phyloP scores from a whole-genome alignment of 805 yeast species.

The Lipomyces sp. region DNA sequence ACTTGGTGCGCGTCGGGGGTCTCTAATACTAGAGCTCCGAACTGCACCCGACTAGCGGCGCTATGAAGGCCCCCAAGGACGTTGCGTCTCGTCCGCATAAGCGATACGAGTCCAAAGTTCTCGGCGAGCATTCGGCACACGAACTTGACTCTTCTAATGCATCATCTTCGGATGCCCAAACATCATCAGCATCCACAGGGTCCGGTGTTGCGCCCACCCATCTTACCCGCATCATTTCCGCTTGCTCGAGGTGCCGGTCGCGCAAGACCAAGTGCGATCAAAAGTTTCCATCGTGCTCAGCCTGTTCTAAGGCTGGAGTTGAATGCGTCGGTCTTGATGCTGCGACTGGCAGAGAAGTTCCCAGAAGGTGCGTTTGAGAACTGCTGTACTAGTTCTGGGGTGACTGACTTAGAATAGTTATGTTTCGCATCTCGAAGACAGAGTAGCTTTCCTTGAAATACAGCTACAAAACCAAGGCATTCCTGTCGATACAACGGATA shows the following conservation, averaged over 20 bases:
- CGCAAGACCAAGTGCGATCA: constrained; percentile 72
- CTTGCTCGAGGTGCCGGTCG: constrained; percentile 80
- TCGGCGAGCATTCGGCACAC: constrained; percentile 12
- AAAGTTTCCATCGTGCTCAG: constrained; percentile 67
- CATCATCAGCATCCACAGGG: constrained; percentile 34
- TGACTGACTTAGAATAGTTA: constrained; percentile 45
- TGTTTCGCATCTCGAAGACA: constrained; percentile 70
- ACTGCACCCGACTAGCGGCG: constrained; percentile 4
- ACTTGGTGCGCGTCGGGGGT: too few species aligned
- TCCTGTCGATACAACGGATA: constrained; percentile 41
- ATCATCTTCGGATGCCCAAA: constrained; percentile 5
- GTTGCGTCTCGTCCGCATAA: constrained; percentile 12
- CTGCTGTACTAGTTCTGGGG: background rate
- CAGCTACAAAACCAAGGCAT: constrained; percentile 53
- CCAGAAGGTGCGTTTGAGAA: constrained; percentile 57
- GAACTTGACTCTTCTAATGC: background rate
- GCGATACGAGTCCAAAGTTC: constrained; percentile 7
- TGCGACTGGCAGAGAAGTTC: constrained; percentile 83
- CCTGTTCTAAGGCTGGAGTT: constrained; percentile 64
- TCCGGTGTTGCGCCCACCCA: constrained; percentile 34
- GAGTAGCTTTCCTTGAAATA: constrained; percentile 60
- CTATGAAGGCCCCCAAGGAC: constrained; percentile 24
- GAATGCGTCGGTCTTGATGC: constrained; percentile 87
- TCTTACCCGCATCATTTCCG: constrained; percentile 55
- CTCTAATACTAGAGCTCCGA: background rate